Evolutionary conservation across 345 rosid genomes (phyloP).

Genomic region (Physaria fendleri): DNA sequence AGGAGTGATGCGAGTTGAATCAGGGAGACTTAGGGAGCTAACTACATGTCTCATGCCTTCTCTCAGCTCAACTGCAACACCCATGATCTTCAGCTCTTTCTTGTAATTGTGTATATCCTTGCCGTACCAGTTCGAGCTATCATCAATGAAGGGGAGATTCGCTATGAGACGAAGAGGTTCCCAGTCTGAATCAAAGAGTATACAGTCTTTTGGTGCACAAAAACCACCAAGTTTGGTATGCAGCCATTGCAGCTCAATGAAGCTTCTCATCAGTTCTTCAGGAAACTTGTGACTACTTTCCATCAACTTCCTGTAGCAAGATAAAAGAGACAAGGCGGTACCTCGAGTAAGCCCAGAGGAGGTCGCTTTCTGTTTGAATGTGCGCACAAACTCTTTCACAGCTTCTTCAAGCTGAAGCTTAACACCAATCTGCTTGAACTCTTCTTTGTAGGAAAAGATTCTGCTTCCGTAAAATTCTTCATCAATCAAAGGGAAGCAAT

Average conservation of each 20-base stretch:
- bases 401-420: slow-evolving; percentile 43
- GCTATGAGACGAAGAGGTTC: slow-evolving; percentile 41
- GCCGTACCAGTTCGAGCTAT: slow-evolving; percentile 41
- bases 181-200: slow-evolving; percentile 55
- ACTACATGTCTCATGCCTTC: slow-evolving; percentile 47
- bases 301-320: slow-evolving; percentile 40
- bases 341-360: slow-evolving; percentile 29
- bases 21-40: slow-evolving; percentile 36
- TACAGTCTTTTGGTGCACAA: slow-evolving; percentile 48
- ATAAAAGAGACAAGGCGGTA: slow-evolving; percentile 32
- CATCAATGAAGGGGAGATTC: slow-evolving; percentile 57
- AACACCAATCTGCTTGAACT: slow-evolving; percentile 46
- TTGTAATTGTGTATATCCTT: slow-evolving; percentile 34
- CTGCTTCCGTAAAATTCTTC: slow-evolving; percentile 33
- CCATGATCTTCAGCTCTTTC: slow-evolving; percentile 45
- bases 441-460: slow-evolving; percentile 25
- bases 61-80: slow-evolving; percentile 35
- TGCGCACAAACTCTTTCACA: slow-evolving; percentile 25
- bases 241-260: slow-evolving; percentile 46
- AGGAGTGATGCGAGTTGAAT: slow-evolving; percentile 24
- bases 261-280: slow-evolving; percentile 29
- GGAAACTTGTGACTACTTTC: slow-evolving; percentile 14
- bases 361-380: slow-evolving; percentile 37
- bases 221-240: slow-evolving; percentile 49
- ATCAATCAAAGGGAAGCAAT: slow-evolving; percentile 40